Evolutionary conservation across 2,329 filamentous ascomycete species (phyloP), one percentile per base, ranked within the genome.

Genomic region (Periconia macrospinosa): DNA sequence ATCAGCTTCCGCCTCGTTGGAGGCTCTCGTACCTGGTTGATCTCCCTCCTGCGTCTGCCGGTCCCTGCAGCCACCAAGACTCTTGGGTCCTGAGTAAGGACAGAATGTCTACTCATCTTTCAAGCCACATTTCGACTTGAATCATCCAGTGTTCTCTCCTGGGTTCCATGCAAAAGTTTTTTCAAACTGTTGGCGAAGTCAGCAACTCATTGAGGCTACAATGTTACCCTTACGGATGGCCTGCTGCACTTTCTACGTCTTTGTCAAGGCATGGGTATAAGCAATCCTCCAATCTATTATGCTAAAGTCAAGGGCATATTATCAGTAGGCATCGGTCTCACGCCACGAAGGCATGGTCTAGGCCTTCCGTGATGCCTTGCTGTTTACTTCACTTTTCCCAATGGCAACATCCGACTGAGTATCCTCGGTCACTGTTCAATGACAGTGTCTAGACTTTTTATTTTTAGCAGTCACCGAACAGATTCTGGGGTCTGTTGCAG

Each of bases 251-350:
- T 49, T 56, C 61, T 57, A 45, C 48, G 55, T 50, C 52, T 57
- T 13, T 49, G 53, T 62, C 59, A 64, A 57, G 60, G 61, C 58
- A 60, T 52, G 56, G 57, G 44, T 58, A 61, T 57, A 71, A 73
- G 71, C 62, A 72, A 71, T 47, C 11, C 50, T 54, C 56, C 66
- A 72, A 69, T 71, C 30, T 71, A 71, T 63, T 49, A 46, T 37
- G 33, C 33, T 37, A 37, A 37, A 37, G 5, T 37, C 33, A n/a
- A 37, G 15, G 33, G 15, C 11, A 37, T 37, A 13, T 37, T 37
- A 37, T n/a, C 33, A 14, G 33, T n/a, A 37, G 33, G 15, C 33
- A n/a, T 10, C 15, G 11, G 5, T 13, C 33, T 37, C 33, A 37
- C 33, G 33, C 33, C 33, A 37, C 33, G 11, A 54, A 59, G 50